Evolutionary conservation across 2,329 filamentous ascomycete species (phyloP), one percentile per base, ranked within the genome.

Genomic region (Penicillium sp.): DNA sequence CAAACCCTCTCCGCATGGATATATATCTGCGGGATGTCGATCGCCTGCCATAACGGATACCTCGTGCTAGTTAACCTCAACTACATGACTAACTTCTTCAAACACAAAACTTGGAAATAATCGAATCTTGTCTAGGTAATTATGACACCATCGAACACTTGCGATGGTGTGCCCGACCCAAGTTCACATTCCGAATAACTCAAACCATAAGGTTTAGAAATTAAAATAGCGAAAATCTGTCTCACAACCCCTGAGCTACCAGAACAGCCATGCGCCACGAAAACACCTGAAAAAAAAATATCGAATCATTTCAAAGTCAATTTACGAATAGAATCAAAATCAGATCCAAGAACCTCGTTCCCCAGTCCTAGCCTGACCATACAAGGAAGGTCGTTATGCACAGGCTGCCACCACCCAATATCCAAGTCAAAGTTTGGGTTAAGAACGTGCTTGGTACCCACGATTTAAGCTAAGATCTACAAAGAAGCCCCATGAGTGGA

Each of bases 221-320:
- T 42, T 48, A 44, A 55, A 50, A 40, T 23, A 49, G 31, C n/a
- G 48, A 23, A 33, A 43, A 54, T 58, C 51, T 63, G 56, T 57
- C 50, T 62, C 56, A 57, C 42, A 54, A 23, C 58, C 55, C 62
- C 56, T 61, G 56, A 58, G 48, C 47, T 51, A 49, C 44, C 15
- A 27, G 42, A 15, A 15, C 31, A 43, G 20, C 42, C 51, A 47
- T n/a, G 6, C 11, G 22, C 48, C 18, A 23, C 14, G 27, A 50
- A 18, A 23, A 42, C 18, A 14, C 26, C 8, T 31, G 14, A 22
- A 9, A 33, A 23, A 25, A 47, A 35, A 3, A 47, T 33, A 35
- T 23, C 18, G 8, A n/a, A 26, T 20, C 11, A 14, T 15, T 11
- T 22, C 9, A n/a, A n/a, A n/a, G 26, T 6, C 12, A 18, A 2